Conservation (phyloP, 495 filamentous ascomycete species). For the Neurospora sp. region DNA sequence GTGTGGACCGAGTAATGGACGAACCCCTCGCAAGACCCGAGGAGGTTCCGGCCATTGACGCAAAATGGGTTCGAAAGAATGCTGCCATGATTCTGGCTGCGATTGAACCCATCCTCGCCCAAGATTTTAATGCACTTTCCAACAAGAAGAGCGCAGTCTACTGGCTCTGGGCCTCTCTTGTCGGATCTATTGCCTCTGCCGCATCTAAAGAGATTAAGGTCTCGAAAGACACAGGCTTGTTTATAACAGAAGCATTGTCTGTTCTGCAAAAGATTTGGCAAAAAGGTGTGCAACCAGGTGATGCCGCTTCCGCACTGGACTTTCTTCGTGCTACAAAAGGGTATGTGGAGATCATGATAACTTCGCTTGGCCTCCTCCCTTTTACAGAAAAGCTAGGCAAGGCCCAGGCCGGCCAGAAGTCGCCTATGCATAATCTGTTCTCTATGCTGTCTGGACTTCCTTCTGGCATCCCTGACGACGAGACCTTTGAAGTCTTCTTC, state of each 20-base stretch:
- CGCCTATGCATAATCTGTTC: constrained; percentile 42
- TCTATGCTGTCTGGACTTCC: constrained; percentile 34
- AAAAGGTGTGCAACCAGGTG: constrained; percentile 17
- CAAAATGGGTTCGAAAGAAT: constrained; percentile 78
- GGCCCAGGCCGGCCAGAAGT: constrained; percentile 22
- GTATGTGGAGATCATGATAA: constrained; percentile 51
- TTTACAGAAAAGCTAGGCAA: constrained; percentile 65
- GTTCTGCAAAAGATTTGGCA: constrained; percentile 59
- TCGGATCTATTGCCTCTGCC: constrained; percentile 60
- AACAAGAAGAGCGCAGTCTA: constrained; percentile 37
- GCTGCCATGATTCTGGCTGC: constrained; percentile 48
- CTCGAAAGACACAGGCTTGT: constrained; percentile 68
- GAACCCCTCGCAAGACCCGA: constrained; percentile 45
- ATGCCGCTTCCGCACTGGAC: constrained; percentile 15
- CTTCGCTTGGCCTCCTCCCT: constrained; percentile 56
- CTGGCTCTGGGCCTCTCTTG: constrained; percentile 58
- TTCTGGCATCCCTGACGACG: constrained; percentile 31
- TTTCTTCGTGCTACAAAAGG: constrained; percentile 54
- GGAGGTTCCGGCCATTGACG: constrained; percentile 69
- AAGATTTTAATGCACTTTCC: constrained; percentile 41
- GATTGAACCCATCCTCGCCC: constrained; percentile 52
- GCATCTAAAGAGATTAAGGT: constrained; percentile 86
- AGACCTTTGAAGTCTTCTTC: constrained; percentile 31
- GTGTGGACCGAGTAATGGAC: constrained; percentile 55
- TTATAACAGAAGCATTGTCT: constrained; percentile 60